Base-by-base conservation (phyloP, 1,284 basidiomycete genomes). In the Naganishia sp. region DNA sequence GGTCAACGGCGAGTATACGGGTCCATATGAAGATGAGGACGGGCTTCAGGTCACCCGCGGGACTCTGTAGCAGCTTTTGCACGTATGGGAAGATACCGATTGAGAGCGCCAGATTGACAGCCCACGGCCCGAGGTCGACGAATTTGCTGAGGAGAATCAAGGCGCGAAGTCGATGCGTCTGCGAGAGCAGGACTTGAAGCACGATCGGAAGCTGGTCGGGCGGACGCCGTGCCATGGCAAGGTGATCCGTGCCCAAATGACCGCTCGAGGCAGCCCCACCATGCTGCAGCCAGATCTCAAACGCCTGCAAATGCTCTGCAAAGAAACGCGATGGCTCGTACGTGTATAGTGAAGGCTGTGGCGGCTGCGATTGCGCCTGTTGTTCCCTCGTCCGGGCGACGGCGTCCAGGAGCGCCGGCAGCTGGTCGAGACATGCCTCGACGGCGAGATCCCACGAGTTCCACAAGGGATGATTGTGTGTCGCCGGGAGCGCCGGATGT, bases 1-100 rank as follows among this genome's bases (percentile, higher is more conserved):
- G 87, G 77, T 98, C 96, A 35, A 98, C 94, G 2, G 95, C 95
- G 25, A 98, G 85, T 68, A 99, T 97, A 18, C 95, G 86, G 1
- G 95, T 92, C 96, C 96, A 99, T 69, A 99, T 98, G 82, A 98
- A 99, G 72, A 99, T 97, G 39, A 99, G 84, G n/a, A 99, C 94
- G 0, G 96, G 95, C 58, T 94, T 90, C 35, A 99, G 85, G 75
- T 99, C 95, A 69, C 90, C 88, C 0, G 93, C 92, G 0, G 94
- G 94, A 0, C 94, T 94, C 79, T 96, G 94, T 2, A 99, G 84
- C 6, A 99, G 85, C 75, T 96, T 95, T 69, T 94, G 92, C 52
- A 98, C 97, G 76, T 99, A 99, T 2, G 96, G 96, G 82, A 98
- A 99, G 74, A 99, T 98, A 23, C 95, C 95, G 73, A 99, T 97